Conservation (phyloP, 306 rosid genomes). For the Datisca glomerata region DNA sequence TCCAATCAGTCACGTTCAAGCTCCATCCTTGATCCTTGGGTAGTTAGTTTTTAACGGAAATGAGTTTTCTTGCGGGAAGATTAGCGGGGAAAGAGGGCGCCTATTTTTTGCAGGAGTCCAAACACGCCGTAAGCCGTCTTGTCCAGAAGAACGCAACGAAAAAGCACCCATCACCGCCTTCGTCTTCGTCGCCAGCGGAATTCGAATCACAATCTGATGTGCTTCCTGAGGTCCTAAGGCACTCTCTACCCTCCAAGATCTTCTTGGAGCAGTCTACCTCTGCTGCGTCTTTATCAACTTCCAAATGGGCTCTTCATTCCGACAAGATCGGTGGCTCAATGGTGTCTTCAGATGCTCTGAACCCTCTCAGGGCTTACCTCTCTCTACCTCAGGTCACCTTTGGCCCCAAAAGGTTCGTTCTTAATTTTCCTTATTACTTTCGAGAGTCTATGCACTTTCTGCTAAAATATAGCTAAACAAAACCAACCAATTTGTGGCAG, state of each 20-base stretch:
- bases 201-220: constrained; percentile 42
- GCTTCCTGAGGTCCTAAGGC: constrained; percentile 72
- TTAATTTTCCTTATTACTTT: background rate
- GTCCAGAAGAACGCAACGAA: constrained; percentile 23
- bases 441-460: background rate
- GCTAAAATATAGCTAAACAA: no score
- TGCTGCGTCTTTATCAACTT: constrained; percentile 30
- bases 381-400: constrained; percentile 80
- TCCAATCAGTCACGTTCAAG: no score
- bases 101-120: constrained; percentile 79
- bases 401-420: constrained; percentile 72
- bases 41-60: constrained; percentile 10
- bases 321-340: constrained; percentile 19
- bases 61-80: constrained; percentile 89
- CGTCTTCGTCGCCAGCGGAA: constrained; percentile 13
- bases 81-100: constrained; percentile 88
- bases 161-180: constrained; percentile 15
- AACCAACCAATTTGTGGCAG: no score
- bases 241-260: constrained; percentile 62
- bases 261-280: constrained; percentile 18
- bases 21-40: no score
- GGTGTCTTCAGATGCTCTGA: constrained; percentile 42
- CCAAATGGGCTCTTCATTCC: constrained; percentile 71
- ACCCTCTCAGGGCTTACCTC: constrained; percentile 61
- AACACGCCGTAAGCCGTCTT: constrained; percentile 56